Base-by-base conservation (phyloP, 2,329 filamentous ascomycete genomes). In the Exophiala aquamarina region DNA sequence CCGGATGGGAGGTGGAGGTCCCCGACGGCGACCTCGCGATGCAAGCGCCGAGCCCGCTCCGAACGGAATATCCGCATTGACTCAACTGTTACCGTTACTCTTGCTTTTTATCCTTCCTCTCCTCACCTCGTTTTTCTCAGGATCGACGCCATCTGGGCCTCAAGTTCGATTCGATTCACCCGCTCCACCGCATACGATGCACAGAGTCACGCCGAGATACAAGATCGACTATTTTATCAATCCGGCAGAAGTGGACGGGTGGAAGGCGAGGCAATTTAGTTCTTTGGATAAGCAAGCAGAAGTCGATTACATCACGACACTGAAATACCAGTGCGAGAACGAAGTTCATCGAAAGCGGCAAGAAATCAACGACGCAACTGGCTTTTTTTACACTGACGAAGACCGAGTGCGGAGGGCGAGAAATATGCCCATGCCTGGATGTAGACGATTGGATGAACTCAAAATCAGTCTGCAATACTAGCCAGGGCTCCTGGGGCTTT, bases 51-150 rank as follows among this genome's bases (percentile, higher is more conserved):
- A 70, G 58, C 70, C 73, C 54, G 68, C 74, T 52, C 72, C 73
- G 36, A 74, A 78, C 40, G 78, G 74, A 40, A 66, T 69, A 48
- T 67, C 70, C 63, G 83, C 64, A 78, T 81, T 56, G 65, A 95
- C 57, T 70, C 87, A 89, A 49, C 77, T 98, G 13, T 77, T 98
- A 4, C 92, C 93, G 13, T 83, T 98, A 41, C 76, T 98, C 44
- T 75, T 98, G 55, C 83, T 98, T 60, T 94, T 98, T 65, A 73
- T 97, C 46, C 81, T 92, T 54, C 88, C 90, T 1, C 77, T 95
- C 19, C 73, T 97, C 46, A 89, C 88, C 15, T 92, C 87, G 1
- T 69, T 95, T 19, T 89, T 95, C 66, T 73, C 81, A 14, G 70
- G 72, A 38, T 74, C 78, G 15, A 69, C 75, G 15, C 67, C 74